Evolutionary conservation across 2,329 filamentous ascomycete genomes (phyloP).

Genomic region (Kalmusia sp.): DNA sequence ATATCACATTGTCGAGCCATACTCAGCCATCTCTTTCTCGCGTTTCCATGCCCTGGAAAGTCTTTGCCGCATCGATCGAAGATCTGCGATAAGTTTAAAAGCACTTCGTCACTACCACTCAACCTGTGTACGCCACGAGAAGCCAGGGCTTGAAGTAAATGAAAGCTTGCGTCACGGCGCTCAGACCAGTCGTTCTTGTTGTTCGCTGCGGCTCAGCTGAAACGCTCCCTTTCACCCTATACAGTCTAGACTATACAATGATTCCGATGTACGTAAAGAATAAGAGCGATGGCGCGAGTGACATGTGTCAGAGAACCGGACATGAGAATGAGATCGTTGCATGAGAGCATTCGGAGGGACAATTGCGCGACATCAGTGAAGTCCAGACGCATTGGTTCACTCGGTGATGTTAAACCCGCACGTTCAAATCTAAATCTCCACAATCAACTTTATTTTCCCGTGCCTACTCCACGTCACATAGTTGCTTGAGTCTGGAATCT

Average conservation of each 20-base stretch:
- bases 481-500: not conserved
- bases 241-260: not conserved
- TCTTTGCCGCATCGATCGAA: no score
- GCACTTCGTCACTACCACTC: not conserved
- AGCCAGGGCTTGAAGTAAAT: not conserved
- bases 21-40: no score
- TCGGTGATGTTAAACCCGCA: no score
- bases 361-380: no score
- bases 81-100: no score
- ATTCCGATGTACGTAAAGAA: not conserved
- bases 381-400: no score
- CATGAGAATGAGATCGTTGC: not conserved
- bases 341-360: no score
- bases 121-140: not conserved
- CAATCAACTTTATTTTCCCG: no score
- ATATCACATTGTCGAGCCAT: no score
- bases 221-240: not conserved
- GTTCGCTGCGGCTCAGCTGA: slow-evolving; percentile 1
- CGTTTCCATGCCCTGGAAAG: no score
- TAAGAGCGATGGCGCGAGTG: not conserved
- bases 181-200: not conserved
- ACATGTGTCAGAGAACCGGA: not conserved
- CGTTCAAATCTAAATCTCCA: no score
- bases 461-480: no score
- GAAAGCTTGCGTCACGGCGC: slow-evolving; percentile 2